A percentile compares a stretch with the other conserved stretches of the same genome.
phyloP scores from a whole-genome alignment of 345 rosid species.

The Gossypium thurberi region DNA sequence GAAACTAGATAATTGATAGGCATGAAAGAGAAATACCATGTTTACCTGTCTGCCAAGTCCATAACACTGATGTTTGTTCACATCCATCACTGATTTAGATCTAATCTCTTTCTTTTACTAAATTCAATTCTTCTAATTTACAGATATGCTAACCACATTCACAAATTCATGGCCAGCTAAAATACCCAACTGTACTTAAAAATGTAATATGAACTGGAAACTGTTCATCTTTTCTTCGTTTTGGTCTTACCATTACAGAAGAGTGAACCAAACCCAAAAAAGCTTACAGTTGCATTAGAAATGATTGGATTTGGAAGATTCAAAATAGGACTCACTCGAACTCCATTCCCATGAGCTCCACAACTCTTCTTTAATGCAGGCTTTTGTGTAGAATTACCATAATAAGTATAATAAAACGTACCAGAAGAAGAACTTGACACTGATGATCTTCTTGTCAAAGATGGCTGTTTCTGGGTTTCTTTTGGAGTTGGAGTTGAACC shows the following conservation, averaged over 20 bases:
- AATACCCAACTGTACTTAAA: conserved; percentile 34
- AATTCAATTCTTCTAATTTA: conserved; percentile 21
- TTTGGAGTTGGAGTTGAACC: conserved; percentile 56
- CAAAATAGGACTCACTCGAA: conserved; percentile 62
- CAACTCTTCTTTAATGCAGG: conserved; percentile 47
- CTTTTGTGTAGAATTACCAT: conserved; percentile 28
- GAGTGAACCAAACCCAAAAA: conserved; percentile 64
- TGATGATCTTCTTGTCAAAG: conserved; percentile 44
- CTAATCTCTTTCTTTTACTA: conserved; percentile 13
- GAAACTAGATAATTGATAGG: too few relatives aligned
- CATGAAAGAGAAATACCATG: conserved; percentile 16
- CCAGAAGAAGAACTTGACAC: conserved; percentile 27
- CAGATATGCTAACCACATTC: conserved; percentile 20
- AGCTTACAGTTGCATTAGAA: conserved; percentile 52
- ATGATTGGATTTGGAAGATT: conserved; percentile 65
- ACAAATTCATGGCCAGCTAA: conserved; percentile 21
- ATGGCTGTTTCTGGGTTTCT: conserved; percentile 40
- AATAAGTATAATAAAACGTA: conserved; percentile 28
- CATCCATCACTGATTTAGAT: conserved; percentile 17
- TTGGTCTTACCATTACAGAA: conserved; percentile 67
- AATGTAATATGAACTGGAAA: background rate
- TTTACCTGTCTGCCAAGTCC: conserved; percentile 36
- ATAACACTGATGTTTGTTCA: conserved; percentile 24
- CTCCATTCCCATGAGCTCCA: conserved; percentile 46
- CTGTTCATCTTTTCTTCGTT: conserved; percentile 45